A percentile compares a stretch with the other conserved stretches of the same genome.
phyloP scores from a whole-genome alignment of 2,329 filamentous ascomycete genomes.

The Aspergillus fischeri region DNA sequence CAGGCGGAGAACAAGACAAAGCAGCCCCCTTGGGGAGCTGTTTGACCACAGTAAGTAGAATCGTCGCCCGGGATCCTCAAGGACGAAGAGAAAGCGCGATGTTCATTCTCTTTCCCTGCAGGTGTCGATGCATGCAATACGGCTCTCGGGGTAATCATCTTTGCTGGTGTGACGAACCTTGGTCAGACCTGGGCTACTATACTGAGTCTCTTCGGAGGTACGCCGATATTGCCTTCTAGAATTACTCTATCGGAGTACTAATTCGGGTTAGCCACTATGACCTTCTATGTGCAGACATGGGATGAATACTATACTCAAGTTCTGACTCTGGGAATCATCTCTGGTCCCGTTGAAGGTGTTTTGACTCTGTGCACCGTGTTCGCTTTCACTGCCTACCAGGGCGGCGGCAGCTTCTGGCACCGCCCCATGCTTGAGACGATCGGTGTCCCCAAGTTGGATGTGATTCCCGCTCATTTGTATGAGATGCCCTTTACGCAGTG shows the following conservation, averaged over 20 bases:
- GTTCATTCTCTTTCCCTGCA: slow-evolving; percentile 19
- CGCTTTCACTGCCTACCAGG: slow-evolving; percentile 74
- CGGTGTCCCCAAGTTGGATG: slow-evolving; percentile 59
- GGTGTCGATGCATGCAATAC: slow-evolving; percentile 94
- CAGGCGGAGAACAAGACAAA: slow-evolving; percentile 82
- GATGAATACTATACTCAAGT: slow-evolving; percentile 99
- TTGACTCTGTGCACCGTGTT: slow-evolving; percentile 79
- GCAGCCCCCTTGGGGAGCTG: slow-evolving; percentile 87
- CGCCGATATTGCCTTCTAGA: slow-evolving; percentile 24
- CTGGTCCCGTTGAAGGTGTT: slow-evolving; percentile 92
- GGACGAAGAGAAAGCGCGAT: neutral
- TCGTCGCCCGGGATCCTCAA: neutral
- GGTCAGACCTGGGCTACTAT: slow-evolving; percentile 90
- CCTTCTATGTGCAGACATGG: slow-evolving; percentile 99
- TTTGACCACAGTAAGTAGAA: slow-evolving; percentile 76
- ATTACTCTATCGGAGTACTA: neutral
- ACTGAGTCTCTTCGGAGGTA: slow-evolving; percentile 75
- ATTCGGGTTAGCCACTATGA: slow-evolving; percentile 63
- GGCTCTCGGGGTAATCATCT: slow-evolving; percentile 85
- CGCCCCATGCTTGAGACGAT: slow-evolving; percentile 70
- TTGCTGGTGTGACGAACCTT: slow-evolving; percentile 87
- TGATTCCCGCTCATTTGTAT: slow-evolving; percentile 69
- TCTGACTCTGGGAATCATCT: slow-evolving; percentile 84
- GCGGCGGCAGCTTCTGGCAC: slow-evolving; percentile 91
- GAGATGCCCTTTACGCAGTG: slow-evolving; percentile 83